Evolutionary conservation across 2,329 filamentous ascomycete species (phyloP), one percentile per base, ranked within the genome.

Genomic region (Talaromyces sp.): DNA sequence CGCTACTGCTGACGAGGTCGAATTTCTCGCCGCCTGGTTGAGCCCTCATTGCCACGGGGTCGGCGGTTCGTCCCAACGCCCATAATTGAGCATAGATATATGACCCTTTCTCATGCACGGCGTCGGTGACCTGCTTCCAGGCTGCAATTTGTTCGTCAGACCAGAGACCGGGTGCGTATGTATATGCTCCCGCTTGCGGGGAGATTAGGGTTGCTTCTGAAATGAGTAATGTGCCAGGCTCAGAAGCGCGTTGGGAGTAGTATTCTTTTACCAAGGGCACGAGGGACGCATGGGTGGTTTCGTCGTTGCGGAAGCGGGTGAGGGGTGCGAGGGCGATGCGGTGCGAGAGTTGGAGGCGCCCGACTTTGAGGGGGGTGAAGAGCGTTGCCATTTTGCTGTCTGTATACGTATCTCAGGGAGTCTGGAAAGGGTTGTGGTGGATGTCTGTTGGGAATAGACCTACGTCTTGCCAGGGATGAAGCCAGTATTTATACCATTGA

Each of bases 61-160:
- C 73, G 0, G 83, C 83, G 2, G 82, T 80, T 10, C 88, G 82
- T 1, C 88, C 87, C n/a, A 85, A 76, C 0, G 82, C 82, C 80
- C 85, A 89, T 0, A 90, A 77, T 70, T 90, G 88, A 1, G 81
- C 75, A 74, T 79, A 88, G 36, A 89, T 86, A 70, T 79, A 86
- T 15, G 80, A 82, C 1, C 84, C 84, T 67, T 86, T 86, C 19
- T 77, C 77, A 70, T 91, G 88, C 0, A 90, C 86, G 0, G 82
- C 83, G n/a, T 86, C 81, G 1, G 83, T 85, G 45, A 90, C 77
- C 3, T 80, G 74, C 68, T 81, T 84, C 88, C 88, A 90, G 0
- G 79, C 83, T 1, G 77, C 77, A 19, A 88, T 77, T 65, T 89
- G 85, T 13, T 78, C 80, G 0, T 80, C 73, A 5, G 74, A 83